Evolutionary conservation across 176 grass and related monocot genomes (phyloP).

Genomic region (Paspalum vaginatum): DNA sequence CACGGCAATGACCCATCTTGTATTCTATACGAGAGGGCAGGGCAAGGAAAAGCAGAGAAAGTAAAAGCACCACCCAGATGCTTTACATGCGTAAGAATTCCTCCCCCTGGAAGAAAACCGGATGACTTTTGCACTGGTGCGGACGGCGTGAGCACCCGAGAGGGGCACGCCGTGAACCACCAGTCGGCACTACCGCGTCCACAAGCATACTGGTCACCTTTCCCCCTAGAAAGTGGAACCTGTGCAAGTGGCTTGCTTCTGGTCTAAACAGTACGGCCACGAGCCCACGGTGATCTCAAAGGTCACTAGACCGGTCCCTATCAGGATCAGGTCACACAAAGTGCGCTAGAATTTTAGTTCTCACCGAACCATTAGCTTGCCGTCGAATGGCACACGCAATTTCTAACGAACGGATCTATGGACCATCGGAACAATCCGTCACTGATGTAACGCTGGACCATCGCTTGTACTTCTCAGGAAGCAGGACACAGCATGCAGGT

Average conservation of each 20-base stretch:
- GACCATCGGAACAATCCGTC: neutral
- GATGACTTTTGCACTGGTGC: constrained; percentile 44
- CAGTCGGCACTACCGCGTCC: constrained; percentile 1
- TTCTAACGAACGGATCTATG: neutral
- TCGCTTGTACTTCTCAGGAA: constrained; percentile 19
- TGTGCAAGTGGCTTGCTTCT: constrained; percentile 29
- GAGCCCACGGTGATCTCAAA: neutral
- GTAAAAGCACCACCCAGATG: neutral
- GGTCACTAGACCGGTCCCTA: constrained; percentile 2
- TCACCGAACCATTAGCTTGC: neutral
- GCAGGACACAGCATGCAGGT: constrained; percentile 12
- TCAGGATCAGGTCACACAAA: neutral
- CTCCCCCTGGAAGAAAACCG: constrained; percentile 39
- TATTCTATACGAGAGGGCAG: constrained; percentile 23
- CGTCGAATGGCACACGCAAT: constrained; percentile 4
- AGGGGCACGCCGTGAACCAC: constrained; percentile 42
- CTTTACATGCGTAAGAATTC: constrained; percentile 27
- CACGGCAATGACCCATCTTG: constrained; percentile 8
- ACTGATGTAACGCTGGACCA: constrained; percentile 21
- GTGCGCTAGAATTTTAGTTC: neutral
- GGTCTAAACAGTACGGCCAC: constrained; percentile 8
- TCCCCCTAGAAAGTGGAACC: neutral
- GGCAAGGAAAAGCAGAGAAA: constrained; percentile 9
- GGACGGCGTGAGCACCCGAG: constrained; percentile 15
- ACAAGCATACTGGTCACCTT: constrained; percentile 19